Conservation (phyloP, 2,329 filamentous ascomycete genomes). For the Stemphylium vesicarium region DNA sequence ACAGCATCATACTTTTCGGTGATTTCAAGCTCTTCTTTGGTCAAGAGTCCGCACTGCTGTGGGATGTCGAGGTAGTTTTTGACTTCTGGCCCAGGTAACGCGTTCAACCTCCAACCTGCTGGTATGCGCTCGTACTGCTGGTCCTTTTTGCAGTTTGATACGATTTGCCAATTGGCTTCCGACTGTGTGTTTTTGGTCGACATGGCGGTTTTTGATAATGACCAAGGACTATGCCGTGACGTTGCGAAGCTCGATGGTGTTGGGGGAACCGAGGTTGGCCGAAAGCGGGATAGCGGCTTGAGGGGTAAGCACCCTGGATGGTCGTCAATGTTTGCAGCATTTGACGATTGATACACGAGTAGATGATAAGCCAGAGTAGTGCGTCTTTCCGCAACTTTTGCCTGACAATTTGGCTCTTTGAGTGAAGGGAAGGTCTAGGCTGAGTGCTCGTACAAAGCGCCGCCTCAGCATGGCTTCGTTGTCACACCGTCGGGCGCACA, state of each 20-base stretch:
- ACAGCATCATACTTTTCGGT: slow-evolving; percentile 62
- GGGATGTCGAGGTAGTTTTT: slow-evolving; percentile 55
- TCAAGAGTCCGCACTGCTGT: slow-evolving; percentile 60
- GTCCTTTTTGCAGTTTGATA: slow-evolving; percentile 52
- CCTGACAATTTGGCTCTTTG: too few species aligned
- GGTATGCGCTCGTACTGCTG: slow-evolving; percentile 53
- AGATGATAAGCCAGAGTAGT: too few species aligned
- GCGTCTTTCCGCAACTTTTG: too few species aligned
- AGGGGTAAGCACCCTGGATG: slow-evolving; percentile 2
- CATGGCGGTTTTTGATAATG: slow-evolving; percentile 19
- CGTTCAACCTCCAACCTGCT: slow-evolving; percentile 51
- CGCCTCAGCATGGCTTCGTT: too few species aligned
- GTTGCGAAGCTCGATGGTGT: slow-evolving; percentile 5
- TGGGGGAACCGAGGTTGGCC: slow-evolving; percentile 22
- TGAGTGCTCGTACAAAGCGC: too few species aligned
- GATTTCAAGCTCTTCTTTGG: slow-evolving; percentile 58
- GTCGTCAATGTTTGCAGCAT: too few species aligned
- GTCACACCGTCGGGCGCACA: too few species aligned
- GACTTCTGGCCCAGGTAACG: slow-evolving; percentile 25
- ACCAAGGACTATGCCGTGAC: neutral
- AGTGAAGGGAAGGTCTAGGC: too few species aligned
- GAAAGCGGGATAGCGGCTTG: slow-evolving; percentile 15
- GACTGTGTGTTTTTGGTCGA: slow-evolving; percentile 11
- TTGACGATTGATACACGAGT: too few species aligned
- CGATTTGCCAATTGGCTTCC: slow-evolving; percentile 47